Conservation (phyloP, 2,329 filamentous ascomycete genomes). For the Penicillium fuscoglaucum region DNA sequence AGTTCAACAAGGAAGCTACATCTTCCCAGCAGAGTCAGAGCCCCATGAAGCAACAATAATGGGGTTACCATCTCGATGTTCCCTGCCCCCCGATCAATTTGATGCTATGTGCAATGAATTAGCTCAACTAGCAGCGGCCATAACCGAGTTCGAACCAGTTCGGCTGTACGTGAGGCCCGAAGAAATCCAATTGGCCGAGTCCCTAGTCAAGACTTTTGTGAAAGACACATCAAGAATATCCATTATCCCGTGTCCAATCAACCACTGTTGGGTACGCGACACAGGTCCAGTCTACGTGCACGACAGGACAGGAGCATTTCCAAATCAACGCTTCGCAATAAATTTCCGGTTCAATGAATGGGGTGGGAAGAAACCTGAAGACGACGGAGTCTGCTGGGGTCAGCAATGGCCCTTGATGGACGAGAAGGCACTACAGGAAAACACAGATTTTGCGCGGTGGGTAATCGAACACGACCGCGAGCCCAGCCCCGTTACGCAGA, state of each 20-base stretch:
- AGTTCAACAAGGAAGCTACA: constrained; percentile 2
- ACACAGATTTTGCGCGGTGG: constrained; percentile 18
- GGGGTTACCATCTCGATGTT: constrained; percentile 9
- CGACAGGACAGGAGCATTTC: constrained; percentile 16
- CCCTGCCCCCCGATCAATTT: constrained; percentile 7
- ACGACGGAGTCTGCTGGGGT: constrained; percentile 15
- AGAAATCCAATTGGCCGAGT: constrained; percentile 18
- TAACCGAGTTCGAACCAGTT: constrained; percentile 27
- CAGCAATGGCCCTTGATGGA: constrained; percentile 20
- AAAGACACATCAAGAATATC: constrained; percentile 10
- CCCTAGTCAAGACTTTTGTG: constrained; percentile 9
- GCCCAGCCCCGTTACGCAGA: constrained; percentile 13
- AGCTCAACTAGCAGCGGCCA: constrained; percentile 17
- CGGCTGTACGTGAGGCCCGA: constrained; percentile 22
- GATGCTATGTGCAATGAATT: constrained; percentile 17
- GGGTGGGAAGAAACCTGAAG: constrained; percentile 23
- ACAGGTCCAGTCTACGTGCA: constrained; percentile 25
- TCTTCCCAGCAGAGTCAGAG: constrained; percentile 15
- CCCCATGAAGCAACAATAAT: constrained; percentile 14
- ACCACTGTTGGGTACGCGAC: constrained; percentile 27
- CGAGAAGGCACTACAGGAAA: constrained; percentile 13
- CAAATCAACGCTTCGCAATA: constrained; percentile 18
- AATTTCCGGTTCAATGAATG: constrained; percentile 27
- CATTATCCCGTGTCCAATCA: constrained; percentile 21
- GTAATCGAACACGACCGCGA: constrained; percentile 18